These are phyloP conservation scores for Euphorbia tirucalli DNA, from an alignment of 345 rosid genomes.

Conservation along the genomic window DNA sequence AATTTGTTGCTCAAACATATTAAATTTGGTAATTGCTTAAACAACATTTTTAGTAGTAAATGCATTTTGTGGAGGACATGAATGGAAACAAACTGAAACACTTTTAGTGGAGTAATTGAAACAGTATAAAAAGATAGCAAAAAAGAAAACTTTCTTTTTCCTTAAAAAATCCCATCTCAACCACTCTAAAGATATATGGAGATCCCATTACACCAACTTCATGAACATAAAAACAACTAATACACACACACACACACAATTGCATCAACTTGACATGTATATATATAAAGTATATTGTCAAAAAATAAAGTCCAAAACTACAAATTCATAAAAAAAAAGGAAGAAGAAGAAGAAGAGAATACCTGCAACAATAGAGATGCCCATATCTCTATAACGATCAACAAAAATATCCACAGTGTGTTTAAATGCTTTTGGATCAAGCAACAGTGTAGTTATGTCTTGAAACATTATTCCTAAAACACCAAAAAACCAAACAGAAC, in stretches of 20 bases:
- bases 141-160: not conserved
- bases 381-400: constrained; percentile 89
- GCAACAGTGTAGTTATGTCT: constrained; percentile 81
- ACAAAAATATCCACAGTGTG: constrained; percentile 88
- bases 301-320: too few relatives aligned
- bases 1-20: too few relatives aligned
- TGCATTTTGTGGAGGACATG: too few relatives aligned
- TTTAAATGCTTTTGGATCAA: constrained; percentile 85
- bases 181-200: not conserved
- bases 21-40: too few relatives aligned
- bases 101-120: too few relatives aligned
- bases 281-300: too few relatives aligned
- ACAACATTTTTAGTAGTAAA: too few relatives aligned
- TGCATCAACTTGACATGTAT: too few relatives aligned
- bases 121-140: not conserved
- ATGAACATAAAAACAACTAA: too few relatives aligned
- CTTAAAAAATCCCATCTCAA: not conserved
- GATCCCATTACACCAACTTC: not conserved
- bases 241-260: too few relatives aligned
- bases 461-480: constrained; percentile 87
- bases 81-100: too few relatives aligned
- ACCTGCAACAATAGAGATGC: constrained; percentile 91
- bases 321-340: not conserved
- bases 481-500: not conserved
- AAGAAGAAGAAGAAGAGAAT: too few relatives aligned